Evolutionary conservation across 108 stramenopile genomes (phyloP).

Genomic region (Nitzschia sp.): DNA sequence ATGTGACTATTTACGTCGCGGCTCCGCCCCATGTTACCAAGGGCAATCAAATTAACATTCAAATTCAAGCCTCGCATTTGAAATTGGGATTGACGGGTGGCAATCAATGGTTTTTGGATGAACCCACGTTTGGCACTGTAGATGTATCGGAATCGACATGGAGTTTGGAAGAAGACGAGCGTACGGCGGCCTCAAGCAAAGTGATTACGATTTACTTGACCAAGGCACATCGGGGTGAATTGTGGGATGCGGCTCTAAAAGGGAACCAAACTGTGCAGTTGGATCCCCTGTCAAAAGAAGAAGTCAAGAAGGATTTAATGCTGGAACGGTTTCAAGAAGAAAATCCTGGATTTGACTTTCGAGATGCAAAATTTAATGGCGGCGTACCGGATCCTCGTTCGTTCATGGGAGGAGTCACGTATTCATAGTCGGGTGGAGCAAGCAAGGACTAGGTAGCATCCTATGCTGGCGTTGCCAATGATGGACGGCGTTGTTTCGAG

Average conservation of each 20-base stretch:
- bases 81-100: conserved; percentile 63
- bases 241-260: conserved; percentile 42
- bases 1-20: conserved; percentile 76
- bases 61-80: conserved; percentile 52
- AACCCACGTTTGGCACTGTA: conserved; percentile 78
- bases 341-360: conserved; percentile 97
- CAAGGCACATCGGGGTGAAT: conserved; percentile 44
- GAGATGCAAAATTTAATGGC: conserved; percentile 95
- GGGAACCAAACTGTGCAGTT: conserved; percentile 12
- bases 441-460: too few relatives aligned
- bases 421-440: conserved; percentile 35
- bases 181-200: conserved; percentile 47
- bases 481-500: too few relatives aligned
- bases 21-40: conserved; percentile 36
- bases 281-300: conserved; percentile 56
- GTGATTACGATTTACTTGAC: conserved; percentile 62
- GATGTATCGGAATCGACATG: conserved; percentile 86
- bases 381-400: conserved; percentile 91
- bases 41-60: conserved; percentile 37
- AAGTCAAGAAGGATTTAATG: conserved; percentile 89
- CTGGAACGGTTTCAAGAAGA: conserved; percentile 94
- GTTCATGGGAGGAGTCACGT: conserved; percentile 96
- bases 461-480: too few relatives aligned
- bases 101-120: conserved; percentile 79
- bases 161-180: conserved; percentile 67